Percentiles rank a stretch among this genome's conserved stretches.
Evolutionary conservation across 257 asterid genomes (phyloP).

Genomic region (Agastache rugosa): DNA sequence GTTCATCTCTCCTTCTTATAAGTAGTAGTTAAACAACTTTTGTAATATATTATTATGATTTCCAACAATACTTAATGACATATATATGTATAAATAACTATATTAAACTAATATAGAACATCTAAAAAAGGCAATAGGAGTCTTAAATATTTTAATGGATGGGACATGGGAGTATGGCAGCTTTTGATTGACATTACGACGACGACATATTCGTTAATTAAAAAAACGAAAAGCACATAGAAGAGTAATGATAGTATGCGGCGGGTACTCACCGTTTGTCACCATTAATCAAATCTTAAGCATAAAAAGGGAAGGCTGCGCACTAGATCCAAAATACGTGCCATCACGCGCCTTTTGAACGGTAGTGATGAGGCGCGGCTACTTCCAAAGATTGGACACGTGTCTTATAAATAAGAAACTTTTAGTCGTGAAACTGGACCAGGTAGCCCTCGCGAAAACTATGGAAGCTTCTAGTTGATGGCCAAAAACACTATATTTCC

Average conservation of each 20-base stretch:
- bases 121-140: too few relatives aligned
- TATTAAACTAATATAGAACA: too few relatives aligned
- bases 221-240: too few relatives aligned
- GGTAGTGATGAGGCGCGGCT: not conserved
- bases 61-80: too few relatives aligned
- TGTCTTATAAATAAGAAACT: not conserved
- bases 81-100: too few relatives aligned
- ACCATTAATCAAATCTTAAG: not conserved
- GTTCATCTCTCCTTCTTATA: too few relatives aligned
- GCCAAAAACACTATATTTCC: not conserved
- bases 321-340: not conserved
- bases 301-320: not conserved
- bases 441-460: not conserved
- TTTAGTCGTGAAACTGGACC: not conserved
- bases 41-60: not conserved
- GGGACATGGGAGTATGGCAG: too few relatives aligned
- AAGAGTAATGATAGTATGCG: slow-evolving; percentile 11
- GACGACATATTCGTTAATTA: not conserved
- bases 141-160: too few relatives aligned
- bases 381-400: not conserved
- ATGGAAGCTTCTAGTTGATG: not conserved
- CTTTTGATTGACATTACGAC: not conserved
- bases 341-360: not conserved
- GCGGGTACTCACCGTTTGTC: slow-evolving; percentile 9
- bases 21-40: too few relatives aligned